These are phyloP conservation scores for Penicillium sp. DNA, from an alignment of 2,329 filamentous ascomycete genomes.

Conservation along the genomic window DNA sequence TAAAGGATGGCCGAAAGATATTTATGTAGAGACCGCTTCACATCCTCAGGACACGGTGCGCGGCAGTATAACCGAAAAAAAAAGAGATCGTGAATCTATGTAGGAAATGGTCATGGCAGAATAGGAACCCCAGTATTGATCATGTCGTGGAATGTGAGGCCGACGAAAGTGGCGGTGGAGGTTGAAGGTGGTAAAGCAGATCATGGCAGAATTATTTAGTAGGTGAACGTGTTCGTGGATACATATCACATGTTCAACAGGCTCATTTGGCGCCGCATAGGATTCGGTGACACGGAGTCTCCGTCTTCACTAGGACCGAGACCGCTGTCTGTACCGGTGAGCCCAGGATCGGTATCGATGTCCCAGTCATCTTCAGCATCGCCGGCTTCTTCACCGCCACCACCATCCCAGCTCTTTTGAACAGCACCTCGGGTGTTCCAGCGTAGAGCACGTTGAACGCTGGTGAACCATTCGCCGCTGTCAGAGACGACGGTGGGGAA, in stretches of 20 bases:
- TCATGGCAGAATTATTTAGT: background rate
- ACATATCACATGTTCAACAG: slow-evolving; percentile 62
- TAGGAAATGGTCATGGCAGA: slow-evolving; percentile 4
- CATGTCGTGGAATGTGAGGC: slow-evolving; percentile 15
- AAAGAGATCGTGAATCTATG: slow-evolving; percentile 19
- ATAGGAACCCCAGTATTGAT: slow-evolving; percentile 9
- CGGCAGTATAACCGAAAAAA: slow-evolving; percentile 3
- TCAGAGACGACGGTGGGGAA: slow-evolving; percentile 94
- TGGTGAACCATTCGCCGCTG: slow-evolving; percentile 94
- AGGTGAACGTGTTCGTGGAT: background rate
- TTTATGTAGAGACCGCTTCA: slow-evolving; percentile 23
- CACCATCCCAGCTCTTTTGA: slow-evolving; percentile 78
- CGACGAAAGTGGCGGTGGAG: background rate
- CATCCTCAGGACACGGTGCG: slow-evolving; percentile 5
- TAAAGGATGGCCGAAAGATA: background rate
- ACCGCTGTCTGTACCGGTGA: slow-evolving; percentile 50
- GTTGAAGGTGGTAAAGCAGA: slow-evolving; percentile 7
- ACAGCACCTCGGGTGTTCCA: slow-evolving; percentile 94
- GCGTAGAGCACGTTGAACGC: slow-evolving; percentile 83
- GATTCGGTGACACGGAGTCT: slow-evolving; percentile 60
- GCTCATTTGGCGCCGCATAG: slow-evolving; percentile 73
- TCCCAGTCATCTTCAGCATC: slow-evolving; percentile 72
- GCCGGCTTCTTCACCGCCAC: slow-evolving; percentile 41
- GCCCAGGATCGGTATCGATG: slow-evolving; percentile 77
- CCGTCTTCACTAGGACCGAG: slow-evolving; percentile 69